Evolutionary conservation across 2,329 filamentous ascomycete genomes (phyloP).

Genomic region (Periconia digitata): DNA sequence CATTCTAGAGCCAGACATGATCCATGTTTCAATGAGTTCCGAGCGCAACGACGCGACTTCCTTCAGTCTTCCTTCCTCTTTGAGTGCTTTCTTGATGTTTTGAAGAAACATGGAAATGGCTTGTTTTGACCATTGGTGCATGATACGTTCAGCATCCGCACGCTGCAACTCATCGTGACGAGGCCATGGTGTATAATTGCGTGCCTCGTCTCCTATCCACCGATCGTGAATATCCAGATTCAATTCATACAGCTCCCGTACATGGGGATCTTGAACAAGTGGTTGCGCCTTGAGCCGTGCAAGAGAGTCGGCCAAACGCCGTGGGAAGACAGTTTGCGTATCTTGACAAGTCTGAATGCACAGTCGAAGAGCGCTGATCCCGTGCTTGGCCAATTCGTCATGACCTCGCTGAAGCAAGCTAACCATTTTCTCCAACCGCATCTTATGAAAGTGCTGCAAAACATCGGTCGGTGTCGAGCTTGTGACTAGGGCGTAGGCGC

Average conservation of each 20-base stretch:
- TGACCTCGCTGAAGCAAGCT: conserved; percentile 58
- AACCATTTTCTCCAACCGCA: conserved; percentile 69
- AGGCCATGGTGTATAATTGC: conserved; percentile 84
- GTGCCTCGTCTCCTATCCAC: conserved; percentile 82
- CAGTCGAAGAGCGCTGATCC: conserved; percentile 68
- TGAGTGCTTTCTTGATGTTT: conserved; percentile 64
- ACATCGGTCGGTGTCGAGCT: conserved; percentile 80
- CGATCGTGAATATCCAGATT: conserved; percentile 74
- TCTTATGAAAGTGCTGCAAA: conserved; percentile 73
- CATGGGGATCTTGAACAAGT: conserved; percentile 69
- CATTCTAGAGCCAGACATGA: conserved; percentile 66
- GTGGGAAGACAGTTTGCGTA: conserved; percentile 74
- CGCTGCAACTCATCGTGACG: conserved; percentile 68
- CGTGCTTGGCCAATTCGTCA: conserved; percentile 51
- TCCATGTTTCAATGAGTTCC: conserved; percentile 72
- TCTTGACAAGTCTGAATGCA: conserved; percentile 77
- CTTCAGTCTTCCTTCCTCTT: conserved; percentile 65
- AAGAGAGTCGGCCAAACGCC: conserved; percentile 70
- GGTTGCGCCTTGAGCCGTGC: conserved; percentile 67
- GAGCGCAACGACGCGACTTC: conserved; percentile 70
- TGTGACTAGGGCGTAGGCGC: conserved; percentile 79
- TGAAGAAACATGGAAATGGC: conserved; percentile 49
- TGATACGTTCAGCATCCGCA: conserved; percentile 44
- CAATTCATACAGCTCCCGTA: conserved; percentile 68
- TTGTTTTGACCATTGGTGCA: conserved; percentile 44